These are phyloP conservation scores for Psilocybe tampanensis DNA, from an alignment of 768 basidiomycete genomes.

Conservation along the genomic window DNA sequence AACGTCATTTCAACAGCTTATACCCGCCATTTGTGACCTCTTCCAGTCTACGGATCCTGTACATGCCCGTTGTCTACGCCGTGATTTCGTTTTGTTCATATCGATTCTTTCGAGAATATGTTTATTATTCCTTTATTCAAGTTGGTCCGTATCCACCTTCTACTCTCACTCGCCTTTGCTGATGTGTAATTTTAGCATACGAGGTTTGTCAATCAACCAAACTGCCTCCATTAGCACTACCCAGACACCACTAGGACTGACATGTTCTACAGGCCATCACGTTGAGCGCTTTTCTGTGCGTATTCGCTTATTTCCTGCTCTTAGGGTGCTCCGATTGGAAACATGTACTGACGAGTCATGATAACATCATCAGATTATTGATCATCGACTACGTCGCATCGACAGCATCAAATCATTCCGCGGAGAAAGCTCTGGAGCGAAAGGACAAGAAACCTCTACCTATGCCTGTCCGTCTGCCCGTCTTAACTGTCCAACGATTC, in stretches of 20 bases:
- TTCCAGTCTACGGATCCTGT: constrained; percentile 71
- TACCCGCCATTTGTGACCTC: neutral
- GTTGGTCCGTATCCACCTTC: constrained; percentile 30
- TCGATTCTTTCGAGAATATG: constrained; percentile 80
- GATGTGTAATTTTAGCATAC: constrained; percentile 48
- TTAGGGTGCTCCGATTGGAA: neutral
- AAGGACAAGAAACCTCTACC: constrained; percentile 81
- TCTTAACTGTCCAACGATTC: neutral
- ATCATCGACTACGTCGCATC: constrained; percentile 85
- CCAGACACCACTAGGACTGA: neutral
- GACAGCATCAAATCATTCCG: constrained; percentile 61
- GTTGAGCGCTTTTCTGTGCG: constrained; percentile 84
- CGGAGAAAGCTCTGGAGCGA: constrained; percentile 67
- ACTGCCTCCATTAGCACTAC: neutral
- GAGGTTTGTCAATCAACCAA: constrained; percentile 47
- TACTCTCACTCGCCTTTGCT: constrained; percentile 3
- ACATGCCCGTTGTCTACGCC: constrained; percentile 84
- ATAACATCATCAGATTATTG: constrained; percentile 51
- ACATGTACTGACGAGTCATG: neutral
- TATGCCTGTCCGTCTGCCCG: constrained; percentile 47
- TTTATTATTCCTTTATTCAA: constrained; percentile 48
- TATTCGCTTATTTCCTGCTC: constrained; percentile 9
- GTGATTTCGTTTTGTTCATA: constrained; percentile 87
- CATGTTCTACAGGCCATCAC: constrained; percentile 62
- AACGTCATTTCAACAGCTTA: neutral